A percentile compares a stretch with the other conserved stretches of the same genome.
phyloP scores from a whole-genome alignment of 192 early-diverging fungal species.

The Coemansia reversa region DNA sequence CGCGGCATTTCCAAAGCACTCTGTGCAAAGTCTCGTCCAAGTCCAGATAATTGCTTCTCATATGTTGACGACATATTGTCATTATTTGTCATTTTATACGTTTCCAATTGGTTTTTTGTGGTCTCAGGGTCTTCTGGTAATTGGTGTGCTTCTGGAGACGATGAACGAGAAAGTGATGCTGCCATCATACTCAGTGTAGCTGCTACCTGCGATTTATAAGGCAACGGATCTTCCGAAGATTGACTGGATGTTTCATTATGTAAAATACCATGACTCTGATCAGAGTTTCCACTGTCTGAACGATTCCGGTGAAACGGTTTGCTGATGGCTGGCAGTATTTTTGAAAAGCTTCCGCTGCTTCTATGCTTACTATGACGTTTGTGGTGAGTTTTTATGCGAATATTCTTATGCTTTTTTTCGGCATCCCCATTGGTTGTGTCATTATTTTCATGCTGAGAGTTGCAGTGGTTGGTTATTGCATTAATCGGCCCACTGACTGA shows the following conservation, averaged over 20 bases:
- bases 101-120: too few species aligned
- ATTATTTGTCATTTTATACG: too few species aligned
- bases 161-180: neutral
- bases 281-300: neutral
- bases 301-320: neutral
- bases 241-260: too few species aligned
- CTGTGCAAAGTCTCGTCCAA: too few species aligned
- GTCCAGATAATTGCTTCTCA: too few species aligned
- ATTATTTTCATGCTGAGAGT: neutral
- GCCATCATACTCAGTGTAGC: slow-evolving; percentile 17
- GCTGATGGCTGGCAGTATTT: slow-evolving; percentile 1
- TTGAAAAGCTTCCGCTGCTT: neutral
- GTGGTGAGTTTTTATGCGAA: neutral
- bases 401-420: neutral
- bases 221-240: neutral
- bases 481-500: slow-evolving; percentile 20
- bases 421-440: neutral
- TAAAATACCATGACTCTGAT: too few species aligned
- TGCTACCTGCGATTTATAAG: slow-evolving; percentile 13
- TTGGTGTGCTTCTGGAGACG: neutral
- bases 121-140: too few species aligned
- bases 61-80: too few species aligned
- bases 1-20: too few species aligned
- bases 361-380: neutral
- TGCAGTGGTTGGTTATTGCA: slow-evolving; percentile 1